Conservation (phyloP, 345 rosid genomes). For the Hypericum perforatum region DNA sequence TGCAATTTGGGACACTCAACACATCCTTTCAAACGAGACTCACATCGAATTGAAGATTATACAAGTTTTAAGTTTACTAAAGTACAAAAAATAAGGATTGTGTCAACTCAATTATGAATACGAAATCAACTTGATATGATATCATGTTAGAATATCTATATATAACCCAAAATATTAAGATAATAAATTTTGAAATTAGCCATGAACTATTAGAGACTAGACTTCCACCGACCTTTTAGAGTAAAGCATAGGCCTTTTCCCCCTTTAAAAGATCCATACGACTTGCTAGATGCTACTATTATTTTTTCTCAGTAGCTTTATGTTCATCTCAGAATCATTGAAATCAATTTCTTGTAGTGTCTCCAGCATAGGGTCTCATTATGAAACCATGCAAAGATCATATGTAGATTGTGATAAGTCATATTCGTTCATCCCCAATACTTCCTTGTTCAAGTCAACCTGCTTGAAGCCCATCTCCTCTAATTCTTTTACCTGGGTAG, state of each 20-base stretch:
- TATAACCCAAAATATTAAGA: no score
- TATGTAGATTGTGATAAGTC: constrained; percentile 67
- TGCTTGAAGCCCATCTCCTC: constrained; percentile 94
- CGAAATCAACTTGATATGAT: no score
- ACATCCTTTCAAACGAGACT: no score
- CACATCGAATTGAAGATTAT: no score
- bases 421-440: constrained; percentile 61
- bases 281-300: constrained; percentile 83
- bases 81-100: no score
- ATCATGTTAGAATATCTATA: no score
- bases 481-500: constrained; percentile 58
- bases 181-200: no score
- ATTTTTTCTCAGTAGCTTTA: constrained; percentile 82
- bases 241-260: constrained; percentile 34
- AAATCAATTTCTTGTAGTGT: constrained; percentile 93
- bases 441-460: constrained; percentile 77
- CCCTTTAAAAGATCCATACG: constrained; percentile 87
- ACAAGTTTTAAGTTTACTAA: no score
- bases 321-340: constrained; percentile 55
- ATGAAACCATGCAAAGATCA: constrained; percentile 62
- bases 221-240: no score
- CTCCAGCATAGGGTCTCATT: constrained; percentile 83
- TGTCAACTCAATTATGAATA: no score
- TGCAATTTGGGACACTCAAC: no score
- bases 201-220: no score